phyloP scores from a whole-genome alignment of 2,329 filamentous ascomycete species.

The Orbilia javanica region DNA sequence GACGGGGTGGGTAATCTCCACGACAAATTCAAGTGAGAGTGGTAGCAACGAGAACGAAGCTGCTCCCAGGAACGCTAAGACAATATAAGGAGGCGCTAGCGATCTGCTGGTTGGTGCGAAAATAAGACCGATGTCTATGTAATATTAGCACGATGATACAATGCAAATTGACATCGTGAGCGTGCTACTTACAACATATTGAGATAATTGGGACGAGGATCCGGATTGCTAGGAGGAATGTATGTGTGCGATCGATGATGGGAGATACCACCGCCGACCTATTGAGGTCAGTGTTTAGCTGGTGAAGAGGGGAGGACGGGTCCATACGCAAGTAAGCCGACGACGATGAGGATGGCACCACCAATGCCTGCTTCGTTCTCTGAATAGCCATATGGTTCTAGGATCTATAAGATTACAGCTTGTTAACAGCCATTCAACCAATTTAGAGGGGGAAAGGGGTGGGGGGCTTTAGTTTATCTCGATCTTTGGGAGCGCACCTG shows the following conservation, averaged over 20 bases:
- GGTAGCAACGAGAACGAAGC: slow-evolving; percentile 84
- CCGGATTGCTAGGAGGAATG: slow-evolving; percentile 80
- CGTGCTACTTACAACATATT: slow-evolving; percentile 67
- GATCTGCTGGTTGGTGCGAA: slow-evolving; percentile 78
- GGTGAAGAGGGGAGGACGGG: not conserved
- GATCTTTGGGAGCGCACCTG: slow-evolving; percentile 67
- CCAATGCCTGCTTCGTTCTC: slow-evolving; percentile 89
- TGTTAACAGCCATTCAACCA: not conserved
- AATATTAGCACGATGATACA: not conserved
- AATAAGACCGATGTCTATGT: slow-evolving; percentile 76
- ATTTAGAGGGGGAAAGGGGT: no score
- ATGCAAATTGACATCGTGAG: not conserved
- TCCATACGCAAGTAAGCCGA: slow-evolving; percentile 77
- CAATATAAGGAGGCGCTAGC: slow-evolving; percentile 78
- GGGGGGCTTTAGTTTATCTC: not conserved
- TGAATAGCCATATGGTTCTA: slow-evolving; percentile 84
- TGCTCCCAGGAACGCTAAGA: slow-evolving; percentile 82
- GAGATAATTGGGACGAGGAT: slow-evolving; percentile 80
- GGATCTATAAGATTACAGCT: slow-evolving; percentile 68
- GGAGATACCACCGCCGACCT: slow-evolving; percentile 80
- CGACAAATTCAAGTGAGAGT: slow-evolving; percentile 85
- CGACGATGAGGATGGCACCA: slow-evolving; percentile 88
- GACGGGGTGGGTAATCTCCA: slow-evolving; percentile 87
- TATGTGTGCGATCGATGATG: slow-evolving; percentile 85
- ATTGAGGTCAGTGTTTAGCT: not conserved